A percentile compares a stretch with the other conserved stretches of the same genome.
Evolutionary conservation across 441 rosid species (phyloP).

Genomic region (Gossypium davidsonii): DNA sequence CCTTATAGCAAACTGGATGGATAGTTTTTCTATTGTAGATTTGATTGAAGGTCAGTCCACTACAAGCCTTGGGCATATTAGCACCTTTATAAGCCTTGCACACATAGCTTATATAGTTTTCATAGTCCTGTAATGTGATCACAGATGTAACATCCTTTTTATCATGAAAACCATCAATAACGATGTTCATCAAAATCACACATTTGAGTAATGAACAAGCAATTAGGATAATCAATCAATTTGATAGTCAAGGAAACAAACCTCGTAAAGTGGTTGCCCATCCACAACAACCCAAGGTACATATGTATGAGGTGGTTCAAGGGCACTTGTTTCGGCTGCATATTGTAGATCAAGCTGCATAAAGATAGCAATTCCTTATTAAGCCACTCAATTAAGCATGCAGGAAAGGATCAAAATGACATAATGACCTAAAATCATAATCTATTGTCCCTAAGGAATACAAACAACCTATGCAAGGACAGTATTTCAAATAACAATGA

Average conservation of each 20-base stretch:
- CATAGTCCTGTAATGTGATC: slow-evolving; percentile 58
- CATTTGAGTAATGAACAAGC: neutral
- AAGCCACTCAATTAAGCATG: neutral
- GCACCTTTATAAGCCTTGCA: slow-evolving; percentile 70
- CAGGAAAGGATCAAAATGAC: neutral
- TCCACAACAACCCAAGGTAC: slow-evolving; percentile 96
- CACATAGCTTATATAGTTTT: slow-evolving; percentile 62
- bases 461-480: neutral
- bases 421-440: neutral
- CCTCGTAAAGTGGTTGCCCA: slow-evolving; percentile 90
- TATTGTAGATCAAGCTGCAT: slow-evolving; percentile 74
- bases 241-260: slow-evolving; percentile 23
- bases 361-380: slow-evolving; percentile 3
- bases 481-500: neutral
- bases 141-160: neutral
- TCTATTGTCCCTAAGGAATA: neutral
- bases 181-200: neutral
- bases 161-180: neutral
- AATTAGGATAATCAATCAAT: neutral
- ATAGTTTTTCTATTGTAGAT: slow-evolving; percentile 15
- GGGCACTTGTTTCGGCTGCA: slow-evolving; percentile 75
- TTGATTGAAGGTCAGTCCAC: slow-evolving; percentile 21
- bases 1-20: slow-evolving; percentile 40
- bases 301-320: slow-evolving; percentile 71
- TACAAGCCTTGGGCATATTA: slow-evolving; percentile 42